Base-by-base conservation (phyloP, 441 rosid species). In the Iberis amara region DNA sequence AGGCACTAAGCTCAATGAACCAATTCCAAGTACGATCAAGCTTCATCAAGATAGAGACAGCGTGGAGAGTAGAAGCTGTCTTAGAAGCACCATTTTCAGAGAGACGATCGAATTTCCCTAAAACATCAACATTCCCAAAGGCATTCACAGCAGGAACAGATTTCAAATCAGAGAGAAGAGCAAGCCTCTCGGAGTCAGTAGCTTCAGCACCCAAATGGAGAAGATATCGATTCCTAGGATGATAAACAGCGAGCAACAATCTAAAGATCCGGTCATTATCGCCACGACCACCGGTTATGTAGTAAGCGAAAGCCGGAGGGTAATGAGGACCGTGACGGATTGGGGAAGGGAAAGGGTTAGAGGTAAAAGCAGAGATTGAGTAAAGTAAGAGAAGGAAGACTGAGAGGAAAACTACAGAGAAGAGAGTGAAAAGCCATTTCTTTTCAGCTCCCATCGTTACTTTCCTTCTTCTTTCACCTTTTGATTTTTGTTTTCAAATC, bases 251-350 rank as follows among this genome's bases (percentile, higher is more conserved):
- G 2, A 88, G 89, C 61, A 88, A 59, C 27, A 88, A 52, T 55
- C 98, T 74, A 11, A 83, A 57, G 79, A 91, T 81, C 81, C 80
- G 79, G 69, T 79, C 85, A 40, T 39, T 62, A 42, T 91, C 90
- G 5, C 91, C 94, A 24, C 68, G 72, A 12, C 84, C 85, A 10
- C 98, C 98, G 40, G 73, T 77, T 39, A 91, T 85, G 72, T 81
- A 91, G 60, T 91, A 91, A 13, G 95, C 96, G 65, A 91, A 91
- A 46, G 98, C 55, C 1, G 98, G 98, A 42, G 95, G 98, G 68
- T 85, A 66, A 61, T 80, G 91, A 30, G 74, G 49, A 4, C 98
- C 98, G 57, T 76, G 85, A 51, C 68, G 89, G 39, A 91, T 70
- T 3, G 73, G 7, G n/a, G 94, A 80, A 56, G 96, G 87, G 73